Percentiles rank a stretch among this genome's conserved stretches.
phyloP scores from a whole-genome alignment of 1,284 basidiomycete species.

The Boletus austroedulis region DNA sequence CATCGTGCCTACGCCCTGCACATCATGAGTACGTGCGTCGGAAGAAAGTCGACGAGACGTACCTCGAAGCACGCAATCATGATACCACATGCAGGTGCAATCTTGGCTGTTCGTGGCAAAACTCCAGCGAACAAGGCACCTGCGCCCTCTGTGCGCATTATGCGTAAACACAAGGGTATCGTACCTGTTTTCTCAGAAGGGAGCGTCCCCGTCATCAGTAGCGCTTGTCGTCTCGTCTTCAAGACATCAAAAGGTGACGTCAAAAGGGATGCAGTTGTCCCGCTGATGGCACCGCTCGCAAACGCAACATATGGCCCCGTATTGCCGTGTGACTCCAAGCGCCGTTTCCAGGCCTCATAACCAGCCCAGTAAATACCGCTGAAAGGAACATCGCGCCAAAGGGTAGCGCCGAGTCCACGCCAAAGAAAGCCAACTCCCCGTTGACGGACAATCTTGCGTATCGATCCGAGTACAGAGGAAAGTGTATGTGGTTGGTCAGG shows the following conservation, averaged over 20 bases:
- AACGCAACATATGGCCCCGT: constrained; percentile 76
- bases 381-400: constrained; percentile 98
- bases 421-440: constrained; percentile 78
- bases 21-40: constrained; percentile 5
- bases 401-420: constrained; percentile 86
- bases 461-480: constrained; percentile 59
- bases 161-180: constrained; percentile 62
- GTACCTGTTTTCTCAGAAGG: constrained; percentile 45
- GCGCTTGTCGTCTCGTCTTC: constrained; percentile 88
- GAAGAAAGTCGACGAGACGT: constrained; percentile 18
- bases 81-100: constrained; percentile 97
- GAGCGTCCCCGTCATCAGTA: constrained; percentile 53
- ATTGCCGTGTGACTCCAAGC: constrained; percentile 49
- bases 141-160: constrained; percentile 77
- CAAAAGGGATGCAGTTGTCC: constrained; percentile 79
- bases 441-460: constrained; percentile 58
- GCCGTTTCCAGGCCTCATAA: constrained; percentile 65
- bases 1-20: constrained; percentile 54
- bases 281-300: constrained; percentile 77
- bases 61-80: constrained; percentile 98
- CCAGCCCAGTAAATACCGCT: constrained; percentile 90
- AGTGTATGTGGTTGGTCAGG: constrained; percentile 71
- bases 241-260: constrained; percentile 97
- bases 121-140: constrained; percentile 83
- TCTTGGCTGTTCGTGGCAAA: constrained; percentile 88